Percentiles rank a stretch among this genome's conserved stretches.
Conservation (phyloP, 495 filamentous ascomycete genomes). For the Penicillium lagena region DNA sequence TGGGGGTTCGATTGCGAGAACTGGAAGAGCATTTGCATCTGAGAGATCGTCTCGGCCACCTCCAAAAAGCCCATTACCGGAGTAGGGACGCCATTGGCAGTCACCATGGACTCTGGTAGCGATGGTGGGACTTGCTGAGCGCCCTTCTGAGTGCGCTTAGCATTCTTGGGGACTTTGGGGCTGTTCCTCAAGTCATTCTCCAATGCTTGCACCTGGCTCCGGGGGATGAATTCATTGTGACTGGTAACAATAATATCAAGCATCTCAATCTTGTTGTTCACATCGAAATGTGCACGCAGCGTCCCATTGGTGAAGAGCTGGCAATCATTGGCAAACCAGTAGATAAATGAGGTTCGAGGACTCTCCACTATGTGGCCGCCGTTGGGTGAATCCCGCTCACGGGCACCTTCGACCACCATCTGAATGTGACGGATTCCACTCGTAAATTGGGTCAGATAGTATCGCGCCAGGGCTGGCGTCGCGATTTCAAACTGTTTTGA, state of each 20-base stretch:
- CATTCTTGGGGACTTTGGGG: conserved; percentile 59
- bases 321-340: conserved; percentile 66
- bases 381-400: conserved; percentile 50
- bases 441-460: conserved; percentile 76
- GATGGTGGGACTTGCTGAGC: conserved; percentile 42
- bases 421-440: conserved; percentile 76
- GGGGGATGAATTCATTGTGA: conserved; percentile 65
- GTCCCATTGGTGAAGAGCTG: conserved; percentile 62
- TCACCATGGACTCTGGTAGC: conserved; percentile 59
- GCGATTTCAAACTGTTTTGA: conserved; percentile 74
- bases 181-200: conserved; percentile 62
- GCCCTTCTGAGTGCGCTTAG: conserved; percentile 47
- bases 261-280: conserved; percentile 63
- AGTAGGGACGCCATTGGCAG: conserved; percentile 50
- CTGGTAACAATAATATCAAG: conserved; percentile 58
- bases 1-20: conserved; percentile 53
- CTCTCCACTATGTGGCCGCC: conserved; percentile 62
- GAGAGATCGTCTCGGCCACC: conserved; percentile 67
- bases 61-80: conserved; percentile 63
- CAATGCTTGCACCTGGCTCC: conserved; percentile 38
- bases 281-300: conserved; percentile 60
- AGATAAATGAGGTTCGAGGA: conserved; percentile 55
- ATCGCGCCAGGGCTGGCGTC: conserved; percentile 67
- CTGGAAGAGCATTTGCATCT: conserved; percentile 63
- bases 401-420: conserved; percentile 55